Base-by-base conservation (phyloP, 495 filamentous ascomycete genomes). In the Aeminium ludgeri region DNA sequence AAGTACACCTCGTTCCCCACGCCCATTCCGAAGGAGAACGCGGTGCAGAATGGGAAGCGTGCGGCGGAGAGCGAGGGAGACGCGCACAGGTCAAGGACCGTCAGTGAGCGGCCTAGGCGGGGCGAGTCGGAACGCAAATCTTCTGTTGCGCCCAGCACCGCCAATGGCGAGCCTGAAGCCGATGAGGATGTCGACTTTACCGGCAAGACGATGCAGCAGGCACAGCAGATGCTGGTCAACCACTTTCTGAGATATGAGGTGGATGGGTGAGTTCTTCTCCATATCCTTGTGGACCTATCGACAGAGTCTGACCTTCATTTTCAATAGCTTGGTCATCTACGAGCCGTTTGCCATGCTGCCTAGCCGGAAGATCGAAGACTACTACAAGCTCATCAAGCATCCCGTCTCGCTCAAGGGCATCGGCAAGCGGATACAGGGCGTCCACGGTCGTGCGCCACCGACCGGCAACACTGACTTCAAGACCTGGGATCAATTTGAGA, bases 401-500 rank as follows among this genome's bases (percentile, higher is more conserved):
- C 82, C 83, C 0, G 64, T 85, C 5, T 83, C 76, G 1, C 58
- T 91, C 10, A 75, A 74, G 43, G 69, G 63, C 6, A 62, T 87
- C 11, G 73, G 81, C 48, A 83, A 84, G 60, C 66, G 66, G 41
- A 71, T 84, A 28, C 71, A 70, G 17, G 82, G 82, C 12, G 65
- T 73, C 18, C 70, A 74, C 39, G 78, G 78, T 10, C 65, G 77
- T 40, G 67, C 70, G 36, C 65, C 69, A 27, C 65, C 69, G 3
- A 77, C 79, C 1, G 73, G 69, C n/a, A 57, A 70, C 10, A 80
- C 76, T 20, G 72, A 80, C 25, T 78, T 84, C 56, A 80, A 79
- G 48, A 76, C 59, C 17, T 94, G 86, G 86, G 59, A 73, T 31
- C 66, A 72, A 2, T 87, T 93, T 43, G 82, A 86, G 57, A 72